Evolutionary conservation across 2,329 filamentous ascomycete species (phyloP), one percentile per base, ranked within the genome.

Genomic region (Phoma sp.): DNA sequence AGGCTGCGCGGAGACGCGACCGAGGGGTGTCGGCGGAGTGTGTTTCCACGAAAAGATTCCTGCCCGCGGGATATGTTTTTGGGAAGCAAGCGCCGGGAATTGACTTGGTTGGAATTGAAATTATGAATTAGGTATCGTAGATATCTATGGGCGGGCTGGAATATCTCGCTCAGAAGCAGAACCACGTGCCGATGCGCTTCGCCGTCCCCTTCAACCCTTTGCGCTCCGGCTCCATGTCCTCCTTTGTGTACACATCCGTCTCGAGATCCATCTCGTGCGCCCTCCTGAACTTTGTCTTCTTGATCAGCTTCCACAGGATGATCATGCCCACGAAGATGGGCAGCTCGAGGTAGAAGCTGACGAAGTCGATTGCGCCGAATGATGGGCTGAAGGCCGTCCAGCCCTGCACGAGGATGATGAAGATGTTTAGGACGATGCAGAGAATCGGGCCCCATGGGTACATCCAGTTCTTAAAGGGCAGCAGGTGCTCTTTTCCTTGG

Each of bases 401-500:
- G 5, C 69, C 69, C 42, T 70, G 68, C 1, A 70, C 66, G 7
- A 71, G 41, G 2, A 71, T 65, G 13, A 71, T 65, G 47, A 71
- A 70, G 18, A 36, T 60, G 39, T 69, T 71, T 7, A 69, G 48
- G 2, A 65, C 49, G 0, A 71, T 47, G 46, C 62, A 67, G 13
- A 70, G 13, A 7, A 61, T 49, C 84, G 74, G 72, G 80, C 86
- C 66, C 76, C 69, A 78, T 83, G 84, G 84, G 39, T 71, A 70
- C 10, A 78, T 76, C 62, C 81, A 86, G 0, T 89, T 89, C n/a
- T 80, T 83, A 53, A 75, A 80, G 2, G 79, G 79, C 39, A 80
- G 76, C 44, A 77, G 75, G 18, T 73, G 74, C 13, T 77, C 73
- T 54, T 74, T 76, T 49, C 80, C 79, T 57, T 85, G 85, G 1